These are phyloP conservation scores for Sherardia arvensis DNA, from an alignment of 257 asterid genomes.

Conservation along the genomic window DNA sequence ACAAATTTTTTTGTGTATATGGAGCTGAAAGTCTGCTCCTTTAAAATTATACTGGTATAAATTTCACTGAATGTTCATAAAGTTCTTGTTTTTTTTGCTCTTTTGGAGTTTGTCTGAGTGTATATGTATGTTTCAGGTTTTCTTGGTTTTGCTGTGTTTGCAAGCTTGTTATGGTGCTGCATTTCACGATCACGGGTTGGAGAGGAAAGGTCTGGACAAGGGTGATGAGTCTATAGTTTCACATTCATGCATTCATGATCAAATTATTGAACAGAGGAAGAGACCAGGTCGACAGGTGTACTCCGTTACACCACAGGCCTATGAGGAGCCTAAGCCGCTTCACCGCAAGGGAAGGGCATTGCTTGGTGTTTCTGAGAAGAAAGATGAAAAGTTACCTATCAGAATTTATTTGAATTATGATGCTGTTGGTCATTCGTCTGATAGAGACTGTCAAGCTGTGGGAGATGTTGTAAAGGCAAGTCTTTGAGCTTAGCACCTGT, in stretches of 20 bases:
- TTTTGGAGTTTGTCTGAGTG: neutral
- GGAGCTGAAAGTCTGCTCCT: constrained; percentile 10
- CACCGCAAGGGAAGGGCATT: constrained; percentile 56
- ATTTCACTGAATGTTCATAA: neutral
- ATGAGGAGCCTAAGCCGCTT: constrained; percentile 36
- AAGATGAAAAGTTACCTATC: constrained; percentile 67
- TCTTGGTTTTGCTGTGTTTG: constrained; percentile 45
- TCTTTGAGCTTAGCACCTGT: constrained; percentile 7
- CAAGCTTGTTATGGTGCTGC: constrained; percentile 41
- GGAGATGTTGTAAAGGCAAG: constrained; percentile 90
- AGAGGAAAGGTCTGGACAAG: constrained; percentile 32
- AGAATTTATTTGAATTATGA: constrained; percentile 90
- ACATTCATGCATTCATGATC: constrained; percentile 93
- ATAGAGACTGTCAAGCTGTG: constrained; percentile 77
- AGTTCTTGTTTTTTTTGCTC: neutral
- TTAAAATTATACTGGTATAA: constrained; percentile 9
- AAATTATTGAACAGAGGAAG: constrained; percentile 73
- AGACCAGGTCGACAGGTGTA: constrained; percentile 73
- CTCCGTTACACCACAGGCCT: constrained; percentile 81
- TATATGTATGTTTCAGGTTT: constrained; percentile 33
- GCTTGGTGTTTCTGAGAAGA: constrained; percentile 42
- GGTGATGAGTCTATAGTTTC: constrained; percentile 32
- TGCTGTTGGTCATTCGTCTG: constrained; percentile 96
- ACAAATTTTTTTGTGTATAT: constrained; percentile 6
- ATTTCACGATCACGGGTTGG: constrained; percentile 28